Conservation (phyloP, 2,329 filamentous ascomycete genomes). For the Acarospora socialis region DNA sequence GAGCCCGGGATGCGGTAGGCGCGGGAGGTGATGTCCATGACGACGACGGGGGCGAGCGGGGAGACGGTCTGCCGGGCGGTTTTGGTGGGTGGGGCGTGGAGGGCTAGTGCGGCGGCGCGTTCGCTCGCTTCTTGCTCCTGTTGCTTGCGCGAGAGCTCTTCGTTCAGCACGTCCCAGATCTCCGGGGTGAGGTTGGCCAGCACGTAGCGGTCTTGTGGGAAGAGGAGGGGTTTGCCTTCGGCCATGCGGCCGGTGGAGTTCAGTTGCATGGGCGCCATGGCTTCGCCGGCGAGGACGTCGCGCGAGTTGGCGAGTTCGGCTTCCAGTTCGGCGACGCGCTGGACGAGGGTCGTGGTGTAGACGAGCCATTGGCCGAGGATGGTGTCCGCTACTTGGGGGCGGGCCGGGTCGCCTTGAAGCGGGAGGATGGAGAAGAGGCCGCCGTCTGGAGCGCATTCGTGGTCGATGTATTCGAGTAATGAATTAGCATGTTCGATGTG, state of each 20-base stretch:
- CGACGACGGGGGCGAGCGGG: neutral
- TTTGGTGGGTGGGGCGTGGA: too few species aligned
- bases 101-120: neutral
- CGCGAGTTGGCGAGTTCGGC: slow-evolving; percentile 37
- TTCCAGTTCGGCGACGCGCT: slow-evolving; percentile 44
- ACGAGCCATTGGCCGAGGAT: slow-evolving; percentile 45
- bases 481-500: slow-evolving; percentile 45
- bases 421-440: slow-evolving; percentile 43
- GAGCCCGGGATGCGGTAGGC: neutral
- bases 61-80: too few species aligned
- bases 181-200: neutral
- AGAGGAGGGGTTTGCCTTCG: neutral
- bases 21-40: neutral
- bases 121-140: neutral
- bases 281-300: slow-evolving; percentile 37
- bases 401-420: slow-evolving; percentile 28
- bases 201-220: neutral
- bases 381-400: slow-evolving; percentile 24
- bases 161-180: neutral
- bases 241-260: too few species aligned
- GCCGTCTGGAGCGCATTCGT: slow-evolving; percentile 42
- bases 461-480: slow-evolving; percentile 45
- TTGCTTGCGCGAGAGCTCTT: neutral
- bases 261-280: slow-evolving; percentile 33
- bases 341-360: slow-evolving; percentile 39